Percentiles rank a stretch among this genome's conserved stretches.
phyloP scores from a whole-genome alignment of 1,139 yeast genomes.

The Hemisphaericaspora xylofermentans region DNA sequence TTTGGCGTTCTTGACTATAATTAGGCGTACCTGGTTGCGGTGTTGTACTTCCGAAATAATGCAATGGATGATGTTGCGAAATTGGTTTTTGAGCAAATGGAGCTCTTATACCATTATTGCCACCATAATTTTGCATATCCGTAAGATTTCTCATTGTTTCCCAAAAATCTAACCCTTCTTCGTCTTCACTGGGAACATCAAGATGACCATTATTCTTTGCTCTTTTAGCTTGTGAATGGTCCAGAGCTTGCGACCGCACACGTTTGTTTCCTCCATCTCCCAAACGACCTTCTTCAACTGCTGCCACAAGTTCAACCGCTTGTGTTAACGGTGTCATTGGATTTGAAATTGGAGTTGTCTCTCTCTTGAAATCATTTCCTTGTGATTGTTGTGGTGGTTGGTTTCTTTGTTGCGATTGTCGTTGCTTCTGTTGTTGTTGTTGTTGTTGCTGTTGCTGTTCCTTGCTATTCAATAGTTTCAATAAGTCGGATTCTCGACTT shows the following conservation, averaged over 20 bases:
- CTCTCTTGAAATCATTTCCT: constrained; percentile 9
- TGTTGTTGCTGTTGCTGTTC: constrained; percentile 7
- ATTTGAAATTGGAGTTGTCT: constrained; percentile 18
- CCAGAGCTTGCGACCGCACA: constrained; percentile 9
- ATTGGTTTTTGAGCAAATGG: constrained; percentile 30
- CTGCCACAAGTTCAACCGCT: constrained; percentile 44
- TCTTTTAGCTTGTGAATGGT: constrained; percentile 12
- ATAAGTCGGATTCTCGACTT: constrained; percentile 41
- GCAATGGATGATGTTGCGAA: constrained; percentile 48
- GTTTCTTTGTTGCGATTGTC: constrained; percentile 4
- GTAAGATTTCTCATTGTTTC: constrained; percentile 60
- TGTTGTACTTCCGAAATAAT: constrained; percentile 10
- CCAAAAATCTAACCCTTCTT: constrained; percentile 65
- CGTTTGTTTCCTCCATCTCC: constrained; percentile 14
- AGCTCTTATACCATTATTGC: not conserved
- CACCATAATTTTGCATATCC: constrained; percentile 21
- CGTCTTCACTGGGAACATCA: constrained; percentile 23
- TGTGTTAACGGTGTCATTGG: constrained; percentile 43
- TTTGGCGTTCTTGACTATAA: constrained; percentile 1
- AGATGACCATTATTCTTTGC: constrained; percentile 3
- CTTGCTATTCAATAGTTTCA: constrained; percentile 35
- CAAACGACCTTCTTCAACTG: constrained; percentile 27
- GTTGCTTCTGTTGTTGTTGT: constrained; percentile 6
- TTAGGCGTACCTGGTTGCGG: constrained; percentile 6
- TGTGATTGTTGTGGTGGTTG: constrained; percentile 5